phyloP scores from a whole-genome alignment of 2,329 filamentous ascomycete species.

The Diaporthe amygdali region DNA sequence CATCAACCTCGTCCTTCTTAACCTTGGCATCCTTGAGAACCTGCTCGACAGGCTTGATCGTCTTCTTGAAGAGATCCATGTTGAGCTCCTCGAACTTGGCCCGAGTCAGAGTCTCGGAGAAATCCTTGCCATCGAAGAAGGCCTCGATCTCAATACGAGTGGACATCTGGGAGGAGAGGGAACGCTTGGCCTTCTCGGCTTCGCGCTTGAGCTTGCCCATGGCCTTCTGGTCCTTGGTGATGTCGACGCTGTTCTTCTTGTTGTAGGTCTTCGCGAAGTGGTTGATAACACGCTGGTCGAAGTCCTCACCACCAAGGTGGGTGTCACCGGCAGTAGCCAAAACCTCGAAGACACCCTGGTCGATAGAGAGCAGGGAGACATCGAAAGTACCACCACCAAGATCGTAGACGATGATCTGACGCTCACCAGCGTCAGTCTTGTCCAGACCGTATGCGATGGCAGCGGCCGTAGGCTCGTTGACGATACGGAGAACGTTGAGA shows the following conservation, averaged over 20 bases:
- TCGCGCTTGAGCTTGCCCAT: conserved; percentile 99
- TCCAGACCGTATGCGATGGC: conserved; percentile 94
- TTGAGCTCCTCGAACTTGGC: conserved; percentile 99
- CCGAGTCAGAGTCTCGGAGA: conserved; percentile 96
- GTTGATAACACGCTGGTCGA: conserved; percentile 97
- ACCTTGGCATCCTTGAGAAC: conserved; percentile 98
- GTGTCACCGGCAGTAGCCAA: conserved; percentile 95
- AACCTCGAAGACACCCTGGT: conserved; percentile 93
- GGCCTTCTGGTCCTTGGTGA: conserved; percentile 93
- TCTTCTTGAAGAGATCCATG: conserved; percentile 99
- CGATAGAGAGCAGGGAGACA: conserved; percentile 91
- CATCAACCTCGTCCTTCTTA: conserved; percentile 92
- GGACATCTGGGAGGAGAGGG: conserved; percentile 91
- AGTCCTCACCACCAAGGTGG: conserved; percentile 97
- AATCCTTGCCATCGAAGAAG: conserved; percentile 96
- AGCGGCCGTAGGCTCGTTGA: conserved; percentile 95
- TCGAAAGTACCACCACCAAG: conserved; percentile 94
- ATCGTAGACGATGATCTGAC: conserved; percentile 92
- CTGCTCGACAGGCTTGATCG: conserved; percentile 97
- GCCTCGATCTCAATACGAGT: conserved; percentile 96
- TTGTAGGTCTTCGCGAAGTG: conserved; percentile 97
- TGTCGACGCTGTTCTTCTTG: conserved; percentile 94
- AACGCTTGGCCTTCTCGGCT: conserved; percentile 99
- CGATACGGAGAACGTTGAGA: conserved; percentile 92
- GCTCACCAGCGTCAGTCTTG: conserved; percentile 81